Conservation (phyloP, 371 early-diverging fungal genomes). For the Mortierella sp. region DNA sequence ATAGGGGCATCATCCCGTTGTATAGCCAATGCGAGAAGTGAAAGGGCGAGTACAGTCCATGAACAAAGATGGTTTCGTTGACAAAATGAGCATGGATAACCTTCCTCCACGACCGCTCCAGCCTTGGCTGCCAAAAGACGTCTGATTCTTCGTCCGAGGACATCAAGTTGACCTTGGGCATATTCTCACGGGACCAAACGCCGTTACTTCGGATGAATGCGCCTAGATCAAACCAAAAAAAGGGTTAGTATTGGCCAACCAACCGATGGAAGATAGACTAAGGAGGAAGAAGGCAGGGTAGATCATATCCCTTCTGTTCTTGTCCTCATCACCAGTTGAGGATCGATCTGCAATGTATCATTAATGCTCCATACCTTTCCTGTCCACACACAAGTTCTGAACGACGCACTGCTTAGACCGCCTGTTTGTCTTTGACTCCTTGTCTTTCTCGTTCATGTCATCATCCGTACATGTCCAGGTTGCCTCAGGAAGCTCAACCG, state of each 20-base stretch:
- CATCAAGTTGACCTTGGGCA: constrained; percentile 57
- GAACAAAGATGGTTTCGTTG: constrained; percentile 60
- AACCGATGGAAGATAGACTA: neutral
- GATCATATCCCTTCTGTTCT: too few relatives aligned
- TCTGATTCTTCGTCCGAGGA: constrained; percentile 50
- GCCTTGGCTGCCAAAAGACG: constrained; percentile 55
- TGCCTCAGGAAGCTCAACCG: constrained; percentile 10
- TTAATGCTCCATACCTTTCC: constrained; percentile 15
- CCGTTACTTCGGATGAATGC: constrained; percentile 26
- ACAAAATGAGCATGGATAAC: constrained; percentile 28
- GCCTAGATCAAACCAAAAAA: constrained; percentile 6
- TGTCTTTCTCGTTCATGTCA: constrained; percentile 7
- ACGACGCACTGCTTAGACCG: constrained; percentile 31
- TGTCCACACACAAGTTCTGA: constrained; percentile 28
- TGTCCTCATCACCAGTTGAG: neutral
- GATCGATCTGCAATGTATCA: neutral
- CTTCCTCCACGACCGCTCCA: constrained; percentile 18
- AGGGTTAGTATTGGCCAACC: neutral
- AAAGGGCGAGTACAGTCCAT: constrained; percentile 59
- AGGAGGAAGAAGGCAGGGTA: too few relatives aligned
- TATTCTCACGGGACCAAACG: neutral
- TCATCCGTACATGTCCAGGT: constrained; percentile 39
- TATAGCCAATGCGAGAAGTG: constrained; percentile 64
- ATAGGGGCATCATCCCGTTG: constrained; percentile 63
- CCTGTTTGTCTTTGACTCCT: neutral